These are phyloP conservation scores for Curvularia verruculosa DNA, from an alignment of 2,329 filamentous ascomycete genomes.

Conservation along the genomic window DNA sequence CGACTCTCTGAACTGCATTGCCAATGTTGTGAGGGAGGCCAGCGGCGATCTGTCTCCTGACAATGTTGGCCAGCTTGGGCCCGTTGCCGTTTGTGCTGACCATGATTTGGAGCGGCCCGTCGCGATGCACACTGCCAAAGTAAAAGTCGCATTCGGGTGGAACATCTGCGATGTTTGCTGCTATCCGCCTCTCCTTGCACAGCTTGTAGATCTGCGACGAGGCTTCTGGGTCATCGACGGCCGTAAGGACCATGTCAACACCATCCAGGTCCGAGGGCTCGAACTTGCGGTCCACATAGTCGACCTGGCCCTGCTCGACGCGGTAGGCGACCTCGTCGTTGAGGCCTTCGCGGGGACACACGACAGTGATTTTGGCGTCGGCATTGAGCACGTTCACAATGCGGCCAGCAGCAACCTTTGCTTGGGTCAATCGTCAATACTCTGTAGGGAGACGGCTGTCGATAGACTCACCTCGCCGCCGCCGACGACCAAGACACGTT, in stretches of 20 bases:
- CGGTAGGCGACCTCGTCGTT: conserved; percentile 89
- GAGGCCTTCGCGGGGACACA: conserved; percentile 79
- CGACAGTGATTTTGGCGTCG: conserved; percentile 85
- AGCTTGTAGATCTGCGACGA: conserved; percentile 91
- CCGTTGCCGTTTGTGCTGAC: conserved; percentile 98
- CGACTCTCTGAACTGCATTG: conserved; percentile 83
- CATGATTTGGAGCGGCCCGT: conserved; percentile 97
- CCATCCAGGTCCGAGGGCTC: conserved; percentile 83
- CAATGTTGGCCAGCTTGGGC: conserved; percentile 84
- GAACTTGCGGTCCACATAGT: conserved; percentile 82
- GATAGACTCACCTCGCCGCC: conserved; percentile 79
- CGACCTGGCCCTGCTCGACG: conserved; percentile 74
- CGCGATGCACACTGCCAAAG: conserved; percentile 93
- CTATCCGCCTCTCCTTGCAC: conserved; percentile 82
- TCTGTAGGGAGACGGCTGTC: conserved; percentile 3
- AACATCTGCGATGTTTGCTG: conserved; percentile 96
- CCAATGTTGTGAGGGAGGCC: conserved; percentile 80
- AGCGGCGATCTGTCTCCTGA: conserved; percentile 80
- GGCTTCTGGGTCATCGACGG: conserved; percentile 91
- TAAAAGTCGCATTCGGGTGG: conserved; percentile 98
- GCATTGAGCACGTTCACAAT: conserved; percentile 95
- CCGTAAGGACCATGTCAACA: conserved; percentile 86
- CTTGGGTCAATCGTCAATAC: conserved; percentile 46
- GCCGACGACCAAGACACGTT: conserved; percentile 88
- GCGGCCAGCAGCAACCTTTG: conserved; percentile 89